Evolutionary conservation across 257 asterid genomes (phyloP), one percentile per base, ranked within the genome.

Genomic region (Marsdenia floribunda): DNA sequence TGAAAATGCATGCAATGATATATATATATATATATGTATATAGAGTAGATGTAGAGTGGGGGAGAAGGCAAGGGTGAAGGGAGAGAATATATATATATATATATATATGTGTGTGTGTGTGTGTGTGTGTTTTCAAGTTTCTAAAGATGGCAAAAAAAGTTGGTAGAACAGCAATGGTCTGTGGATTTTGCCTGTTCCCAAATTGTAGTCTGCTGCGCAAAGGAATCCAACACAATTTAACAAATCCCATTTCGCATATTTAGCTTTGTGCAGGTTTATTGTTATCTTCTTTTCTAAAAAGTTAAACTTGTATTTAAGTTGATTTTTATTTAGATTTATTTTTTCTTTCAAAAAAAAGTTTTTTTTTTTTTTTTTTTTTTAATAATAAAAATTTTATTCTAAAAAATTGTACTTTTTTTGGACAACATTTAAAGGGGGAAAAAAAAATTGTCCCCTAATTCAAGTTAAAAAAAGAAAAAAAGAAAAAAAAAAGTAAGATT

Each of bases 181-280:
- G 69, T 64, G 69, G 69, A 64, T 64, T 35, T 35, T 64, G 69
- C 47, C 24, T 64, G 47, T 64, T 35, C 47, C 40, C 10, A 61
- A 12, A 61, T 61, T 61, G 42, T 61, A 40, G 42, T 13, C 42
- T 61, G 46, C 33, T 29, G 33, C 33, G 54, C 33, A 16, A 16
- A 67, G 19, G 52, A 67, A 67, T 18, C 12, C 16, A 67, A 38
- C 38, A 40, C 21, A 66, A 19, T 38, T 15, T 16, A 14, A 37
- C 29, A 38, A 44, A 67, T 67, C 18, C 53, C 21, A 38, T 67
- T 11, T 49, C 3, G 53, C 53, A n/a, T n/a, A 29, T 15, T 11
- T 49, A 13, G 4, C 1, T 29, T 29, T 1, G 47, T n/a, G n/a
- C n/a, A n/a, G n/a, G n/a, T 42, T 42, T 5, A 42, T 42, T 42